phyloP scores from a whole-genome alignment of 2,329 filamentous ascomycete genomes.

The Hirsutella minnesotensis region DNA sequence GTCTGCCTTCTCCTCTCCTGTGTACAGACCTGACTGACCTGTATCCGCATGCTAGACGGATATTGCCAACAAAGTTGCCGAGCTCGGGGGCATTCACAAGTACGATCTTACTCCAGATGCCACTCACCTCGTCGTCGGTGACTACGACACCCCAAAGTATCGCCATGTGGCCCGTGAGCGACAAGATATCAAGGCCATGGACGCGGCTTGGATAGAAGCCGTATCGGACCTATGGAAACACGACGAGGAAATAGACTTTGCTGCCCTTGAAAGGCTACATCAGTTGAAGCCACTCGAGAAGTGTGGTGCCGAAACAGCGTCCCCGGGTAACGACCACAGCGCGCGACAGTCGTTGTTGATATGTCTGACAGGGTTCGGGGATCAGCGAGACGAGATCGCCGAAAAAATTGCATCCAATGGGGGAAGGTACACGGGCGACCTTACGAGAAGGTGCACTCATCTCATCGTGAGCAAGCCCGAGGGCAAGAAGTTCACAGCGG shows the following conservation, averaged over 20 bases:
- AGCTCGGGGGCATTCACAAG: constrained; percentile 81
- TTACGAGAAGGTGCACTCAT: constrained; percentile 79
- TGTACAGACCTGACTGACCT: constrained; percentile 1
- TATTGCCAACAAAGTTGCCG: constrained; percentile 51
- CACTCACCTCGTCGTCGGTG: constrained; percentile 86
- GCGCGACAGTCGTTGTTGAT: constrained; percentile 32
- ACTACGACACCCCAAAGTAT: constrained; percentile 86
- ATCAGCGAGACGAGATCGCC: constrained; percentile 59
- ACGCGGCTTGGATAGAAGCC: constrained; percentile 73
- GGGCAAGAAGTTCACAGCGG: constrained; percentile 83
- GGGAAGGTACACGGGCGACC: constrained; percentile 74
- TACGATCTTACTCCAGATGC: constrained; percentile 92
- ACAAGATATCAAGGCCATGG: constrained; percentile 74
- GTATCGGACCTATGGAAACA: constrained; percentile 70
- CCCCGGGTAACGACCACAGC: constrained; percentile 8
- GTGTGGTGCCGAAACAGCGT: constrained; percentile 30
- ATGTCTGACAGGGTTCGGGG: constrained; percentile 47
- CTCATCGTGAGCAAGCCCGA: constrained; percentile 68
- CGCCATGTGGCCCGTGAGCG: constrained; percentile 85
- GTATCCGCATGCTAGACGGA: constrained; percentile 25
- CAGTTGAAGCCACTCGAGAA: constrained; percentile 51
- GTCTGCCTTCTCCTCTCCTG: constrained; percentile 14
- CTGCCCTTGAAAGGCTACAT: constrained; percentile 54
- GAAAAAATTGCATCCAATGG: constrained; percentile 57
- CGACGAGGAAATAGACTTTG: constrained; percentile 66